These are phyloP conservation scores for Alternaria sp. DNA, from an alignment of 2,329 filamentous ascomycete genomes.

Conservation along the genomic window DNA sequence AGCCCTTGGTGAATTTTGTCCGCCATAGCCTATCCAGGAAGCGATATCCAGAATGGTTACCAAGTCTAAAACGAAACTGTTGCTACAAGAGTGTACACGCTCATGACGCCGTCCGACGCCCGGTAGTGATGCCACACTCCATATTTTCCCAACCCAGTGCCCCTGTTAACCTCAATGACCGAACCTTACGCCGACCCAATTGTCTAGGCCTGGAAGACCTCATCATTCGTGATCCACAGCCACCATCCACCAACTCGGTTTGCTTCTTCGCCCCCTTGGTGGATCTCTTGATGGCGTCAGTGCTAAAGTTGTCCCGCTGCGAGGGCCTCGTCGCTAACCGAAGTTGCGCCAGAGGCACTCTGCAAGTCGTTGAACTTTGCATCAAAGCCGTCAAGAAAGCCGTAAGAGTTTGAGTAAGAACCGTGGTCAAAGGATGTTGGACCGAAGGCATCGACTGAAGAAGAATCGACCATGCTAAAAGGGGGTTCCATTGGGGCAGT, in stretches of 20 bases:
- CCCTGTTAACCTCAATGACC: conserved; percentile 28
- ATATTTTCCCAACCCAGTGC: conserved; percentile 20
- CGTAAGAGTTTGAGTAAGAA: conserved; percentile 38
- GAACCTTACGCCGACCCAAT: conserved; percentile 34
- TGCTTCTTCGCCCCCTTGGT: conserved; percentile 24
- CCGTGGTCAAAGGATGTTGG: conserved; percentile 39
- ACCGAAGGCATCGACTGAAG: conserved; percentile 44
- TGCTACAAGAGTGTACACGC: conserved; percentile 25
- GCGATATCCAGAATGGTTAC: conserved; percentile 25
- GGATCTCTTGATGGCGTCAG: conserved; percentile 32
- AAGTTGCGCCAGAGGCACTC: conserved; percentile 56
- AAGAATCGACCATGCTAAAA: conserved; percentile 40
- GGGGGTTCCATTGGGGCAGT: conserved; percentile 30
- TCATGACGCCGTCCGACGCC: conserved; percentile 37
- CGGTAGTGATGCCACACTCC: conserved; percentile 18
- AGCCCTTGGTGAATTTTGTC: conserved; percentile 45
- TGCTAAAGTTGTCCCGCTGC: conserved; percentile 49
- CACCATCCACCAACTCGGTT: conserved; percentile 31
- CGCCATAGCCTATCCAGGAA: conserved; percentile 24
- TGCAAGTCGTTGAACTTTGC: conserved; percentile 52
- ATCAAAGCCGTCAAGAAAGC: conserved; percentile 49
- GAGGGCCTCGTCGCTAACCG: conserved; percentile 57
- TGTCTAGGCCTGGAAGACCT: conserved; percentile 37
- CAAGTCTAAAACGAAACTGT: conserved; percentile 24
- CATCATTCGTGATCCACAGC: conserved; percentile 35